Base-by-base conservation (phyloP, 306 rosid genomes). In the Hippophae gyantsensis region DNA sequence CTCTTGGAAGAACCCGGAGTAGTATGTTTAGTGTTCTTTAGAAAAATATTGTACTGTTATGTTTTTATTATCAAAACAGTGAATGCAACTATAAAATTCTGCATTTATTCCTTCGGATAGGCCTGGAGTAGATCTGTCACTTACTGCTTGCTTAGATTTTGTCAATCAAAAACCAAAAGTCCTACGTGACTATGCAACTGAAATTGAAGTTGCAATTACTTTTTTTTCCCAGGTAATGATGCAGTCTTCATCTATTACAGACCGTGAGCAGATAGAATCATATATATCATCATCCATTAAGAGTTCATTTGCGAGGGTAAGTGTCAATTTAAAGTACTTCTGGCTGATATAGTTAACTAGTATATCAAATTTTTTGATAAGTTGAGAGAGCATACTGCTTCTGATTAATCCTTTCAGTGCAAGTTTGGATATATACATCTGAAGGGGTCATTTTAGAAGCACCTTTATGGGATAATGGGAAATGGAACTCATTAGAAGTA, bases 251-350 rank as follows among this genome's bases (percentile, higher is more conserved):
- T 81, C 85, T 56, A 23, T 73, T 60, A 79, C 88, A 44, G 96
- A 92, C 61, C 89, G 84, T 44, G 99, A 92, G 75, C 99, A 92
- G 84, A 86, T 92, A 77, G 99, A 88, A 72, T 59, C 73, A 18
- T 88, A 88, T 62, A 70, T 92, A 62, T 73, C 75, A 54, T 83
- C 95, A 57, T 88, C 99, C 61, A 76, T 77, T 56, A 92, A 86
- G 82, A 69, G 63, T 71, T 95, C 78, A 51, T 92, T 88, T 82
- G 51, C 88, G 57, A 80, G 99, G 88, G 99, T 92, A 78, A 85
- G 96, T 58, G 50, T 60, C 57, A 14, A 64, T 70, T 65, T 51
- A 43, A 53, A 62, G 54, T 55, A 43, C 68, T 65, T 60, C 49
- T 74, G 57, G 54, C 56, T 55, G 52, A 52, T 69, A 14, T 8